Conservation (phyloP, 2,329 filamentous ascomycete genomes). For the Cyphellophora attinorum region DNA sequence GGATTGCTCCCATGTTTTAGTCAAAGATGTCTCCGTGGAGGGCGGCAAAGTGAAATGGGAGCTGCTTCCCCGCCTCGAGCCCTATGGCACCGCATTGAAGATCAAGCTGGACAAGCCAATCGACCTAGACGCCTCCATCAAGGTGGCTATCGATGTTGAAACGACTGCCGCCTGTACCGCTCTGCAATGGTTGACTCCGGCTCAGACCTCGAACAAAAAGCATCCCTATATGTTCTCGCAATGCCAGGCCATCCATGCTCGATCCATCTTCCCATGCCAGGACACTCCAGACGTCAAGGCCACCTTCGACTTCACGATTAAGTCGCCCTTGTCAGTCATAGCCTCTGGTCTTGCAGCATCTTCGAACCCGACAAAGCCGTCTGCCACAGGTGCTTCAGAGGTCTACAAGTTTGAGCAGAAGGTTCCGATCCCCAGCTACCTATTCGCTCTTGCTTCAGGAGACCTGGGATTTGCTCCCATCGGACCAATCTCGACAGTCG, state of each 20-base stretch:
- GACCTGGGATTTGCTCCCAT: conserved; percentile 81
- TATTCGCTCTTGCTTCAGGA: conserved; percentile 77
- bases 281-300: conserved; percentile 96
- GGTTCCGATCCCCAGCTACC: conserved; percentile 86
- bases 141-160: conserved; percentile 56
- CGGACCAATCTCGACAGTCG: conserved; percentile 74
- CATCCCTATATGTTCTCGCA: conserved; percentile 98
- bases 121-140: conserved; percentile 35
- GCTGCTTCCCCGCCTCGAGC: conserved; percentile 59
- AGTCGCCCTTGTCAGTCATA: conserved; percentile 78
- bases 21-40: conserved; percentile 62
- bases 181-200: conserved; percentile 87
- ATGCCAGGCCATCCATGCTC: conserved; percentile 91
- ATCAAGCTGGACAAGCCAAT: conserved; percentile 39
- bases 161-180: conserved; percentile 87
- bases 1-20: conserved; percentile 75
- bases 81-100: conserved; percentile 48
- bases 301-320: conserved; percentile 83
- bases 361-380: conserved; percentile 32
- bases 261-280: conserved; percentile 91
- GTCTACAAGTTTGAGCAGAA: conserved; percentile 81
- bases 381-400: conserved; percentile 45
- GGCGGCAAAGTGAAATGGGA: conserved; percentile 58
- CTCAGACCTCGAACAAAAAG: conserved; percentile 90
- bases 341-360: conserved; percentile 67